Conservation (phyloP, 352 stramenopile species). For the Phytopythium chamaehyphon region DNA sequence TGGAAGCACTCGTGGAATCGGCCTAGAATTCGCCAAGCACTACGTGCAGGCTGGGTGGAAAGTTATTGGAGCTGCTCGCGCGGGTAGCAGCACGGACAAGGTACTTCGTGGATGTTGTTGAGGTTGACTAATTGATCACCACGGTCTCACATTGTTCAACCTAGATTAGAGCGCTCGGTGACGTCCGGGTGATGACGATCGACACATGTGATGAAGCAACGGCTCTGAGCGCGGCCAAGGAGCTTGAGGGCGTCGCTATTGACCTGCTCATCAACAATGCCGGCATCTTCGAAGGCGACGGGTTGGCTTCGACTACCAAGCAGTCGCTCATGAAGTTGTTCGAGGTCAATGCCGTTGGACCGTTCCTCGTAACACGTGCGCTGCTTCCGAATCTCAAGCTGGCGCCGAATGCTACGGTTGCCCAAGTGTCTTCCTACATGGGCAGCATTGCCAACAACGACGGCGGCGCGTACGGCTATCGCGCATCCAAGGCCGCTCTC, state of each 20-base stretch:
- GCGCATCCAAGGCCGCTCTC: conserved; percentile 55
- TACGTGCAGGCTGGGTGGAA: conserved; percentile 37
- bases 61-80: conserved; percentile 30
- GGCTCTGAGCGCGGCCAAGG: conserved; percentile 28
- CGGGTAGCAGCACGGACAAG: conserved; percentile 24
- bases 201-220: conserved; percentile 41
- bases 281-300: conserved; percentile 22
- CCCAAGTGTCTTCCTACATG: conserved; percentile 41
- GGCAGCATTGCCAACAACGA: conserved; percentile 42
- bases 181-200: conserved; percentile 35
- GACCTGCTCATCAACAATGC: conserved; percentile 65
- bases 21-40: conserved; percentile 31
- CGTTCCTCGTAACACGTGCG: conserved; percentile 45
- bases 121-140: no score
- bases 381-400: conserved; percentile 38
- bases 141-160: background rate
- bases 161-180: conserved; percentile 17
- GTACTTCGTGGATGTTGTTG: no score
- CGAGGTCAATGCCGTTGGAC: conserved; percentile 50
- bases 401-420: conserved; percentile 23
- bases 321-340: conserved; percentile 44
- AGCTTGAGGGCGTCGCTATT: conserved; percentile 38
- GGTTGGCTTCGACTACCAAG: conserved; percentile 27
- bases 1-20: conserved; percentile 37
- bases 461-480: conserved; percentile 50